Evolutionary conservation across 2,329 filamentous ascomycete species (phyloP), one percentile per base, ranked within the genome.

Genomic region (Scedosporium minutisporum): DNA sequence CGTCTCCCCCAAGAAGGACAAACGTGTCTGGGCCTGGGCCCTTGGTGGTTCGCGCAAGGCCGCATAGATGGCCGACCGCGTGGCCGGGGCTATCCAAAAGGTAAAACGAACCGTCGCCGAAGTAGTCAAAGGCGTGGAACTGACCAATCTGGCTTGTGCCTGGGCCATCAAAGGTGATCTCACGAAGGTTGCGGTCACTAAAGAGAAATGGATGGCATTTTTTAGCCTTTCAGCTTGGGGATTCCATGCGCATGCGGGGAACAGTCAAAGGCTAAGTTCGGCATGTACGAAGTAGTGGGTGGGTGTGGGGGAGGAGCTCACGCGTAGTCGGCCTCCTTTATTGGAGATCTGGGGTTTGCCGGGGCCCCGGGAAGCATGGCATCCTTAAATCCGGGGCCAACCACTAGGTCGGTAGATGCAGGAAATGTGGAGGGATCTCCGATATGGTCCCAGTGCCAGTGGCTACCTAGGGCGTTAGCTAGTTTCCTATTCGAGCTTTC

Each of bases 401-500:
- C 80, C 38, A 84, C 66, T 0, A 85, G 66, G 7, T 77, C 73
- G 0, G 80, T 81, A 1, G 66, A 70, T 0, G 66, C 0, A 0
- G 80, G 79, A 58, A 85, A 85, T 0, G 68, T 71, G 0, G 76
- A 74, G 0, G 76, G 73, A 62, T 83, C 77, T 0, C 82, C 83
- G 7, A 76, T 78, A 63, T 85, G 82, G 66, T 85, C 82, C 69
- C 74, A 79, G 64, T 80, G 77, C 70, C 74, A 78, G 65, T 82
- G 79, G 62, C 76, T 77, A 69, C 21, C 12, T 3, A 44, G 44
- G 21, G 21, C 27, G 44, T 16, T 62, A 27, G 57, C n/a, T 21
- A 4, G 57, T 59, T 21, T 59, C 27, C 14, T 38, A 38, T 38
- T 38, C 3, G 33, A 38, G 33, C 1, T 12, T 16, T 57, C 18